Base-by-base conservation (phyloP, 164 flowering plant genomes). In the Umbellularia californica region DNA sequence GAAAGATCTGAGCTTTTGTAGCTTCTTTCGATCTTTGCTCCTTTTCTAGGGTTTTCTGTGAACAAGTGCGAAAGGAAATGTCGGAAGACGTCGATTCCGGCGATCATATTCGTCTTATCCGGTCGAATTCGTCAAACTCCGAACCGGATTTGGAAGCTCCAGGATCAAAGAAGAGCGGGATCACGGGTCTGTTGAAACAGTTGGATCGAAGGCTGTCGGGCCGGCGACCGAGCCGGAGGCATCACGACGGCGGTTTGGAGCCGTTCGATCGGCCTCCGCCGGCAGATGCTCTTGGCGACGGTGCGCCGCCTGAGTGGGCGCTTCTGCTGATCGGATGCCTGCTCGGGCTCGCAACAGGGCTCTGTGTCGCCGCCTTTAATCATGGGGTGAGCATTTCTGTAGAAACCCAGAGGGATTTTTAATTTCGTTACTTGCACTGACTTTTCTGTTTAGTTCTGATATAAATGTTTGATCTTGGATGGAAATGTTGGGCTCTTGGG, bases 251-350 rank as follows among this genome's bases (percentile, higher is more conserved):
- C 20, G 60, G n/a, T 2, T 15, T 14, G 4, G 60, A 55, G 20
- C 60, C 60, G 17, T 64, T 60, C 33, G 69, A 62, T 67, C 73
- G 71, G 23, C 58, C 76, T 3, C 72, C 74, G 17, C 76, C 76
- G 47, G 10, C 11, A 10, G 93, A 94, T 74, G 82, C 73, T 3
- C 85, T 91, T 7, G 90, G 77, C 7, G 96, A 92, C n/a, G 82
- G 86, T 63, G 98, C 97, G 2, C 98, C 99, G 19, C 99, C 99
- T 0, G 99, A 96, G 74, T 96, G 99, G 99, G 98, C 93, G 13
- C 81, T 96, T 84, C 87, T 96, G 25, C 90, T 96, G 11, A 79
- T 96, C 50, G 97, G 98, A 33, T 96, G 99, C 79, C 89, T 96
- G 63, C 90, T 96, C 20, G 98, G 99, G 41, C 87, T 96, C 74